phyloP scores from a whole-genome alignment of 345 rosid species.

The Carallia brachiata region DNA sequence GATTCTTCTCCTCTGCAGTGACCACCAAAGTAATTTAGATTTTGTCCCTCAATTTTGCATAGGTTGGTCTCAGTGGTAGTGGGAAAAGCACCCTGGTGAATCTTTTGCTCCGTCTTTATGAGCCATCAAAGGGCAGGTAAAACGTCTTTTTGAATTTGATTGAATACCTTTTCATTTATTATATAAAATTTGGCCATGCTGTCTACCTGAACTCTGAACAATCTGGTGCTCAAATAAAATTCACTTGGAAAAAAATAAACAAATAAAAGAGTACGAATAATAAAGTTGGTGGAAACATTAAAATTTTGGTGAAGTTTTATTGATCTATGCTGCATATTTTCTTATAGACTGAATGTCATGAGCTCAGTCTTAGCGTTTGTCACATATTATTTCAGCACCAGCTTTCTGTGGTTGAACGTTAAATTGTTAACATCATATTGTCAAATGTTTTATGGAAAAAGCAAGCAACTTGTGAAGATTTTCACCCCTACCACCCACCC shows the following conservation, averaged over 20 bases:
- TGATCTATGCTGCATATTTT: neutral
- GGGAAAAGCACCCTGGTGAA: conserved; percentile 93
- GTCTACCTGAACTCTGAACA: neutral
- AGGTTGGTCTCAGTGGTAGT: conserved; percentile 99
- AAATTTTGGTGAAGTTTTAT: neutral
- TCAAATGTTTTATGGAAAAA: no score
- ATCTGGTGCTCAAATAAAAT: neutral
- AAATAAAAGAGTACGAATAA: neutral
- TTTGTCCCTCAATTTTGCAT: conserved; percentile 20
- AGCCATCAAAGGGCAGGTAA: conserved; percentile 92
- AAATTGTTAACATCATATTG: no score
- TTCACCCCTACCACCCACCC: no score
- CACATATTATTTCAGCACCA: neutral
- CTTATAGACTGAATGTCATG: neutral
- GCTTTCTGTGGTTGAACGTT: neutral
- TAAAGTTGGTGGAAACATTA: neutral
- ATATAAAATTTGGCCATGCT: neutral
- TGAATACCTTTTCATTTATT: neutral
- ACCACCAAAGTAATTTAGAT: conserved; percentile 12
- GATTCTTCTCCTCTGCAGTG: conserved; percentile 10
- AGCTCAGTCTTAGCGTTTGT: neutral
- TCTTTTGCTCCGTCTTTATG: conserved; percentile 82
- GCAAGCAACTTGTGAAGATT: no score
- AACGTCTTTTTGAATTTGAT: neutral
- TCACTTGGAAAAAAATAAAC: no score